phyloP scores from a whole-genome alignment of 257 asterid species.

The Solanum raphanifolium region DNA sequence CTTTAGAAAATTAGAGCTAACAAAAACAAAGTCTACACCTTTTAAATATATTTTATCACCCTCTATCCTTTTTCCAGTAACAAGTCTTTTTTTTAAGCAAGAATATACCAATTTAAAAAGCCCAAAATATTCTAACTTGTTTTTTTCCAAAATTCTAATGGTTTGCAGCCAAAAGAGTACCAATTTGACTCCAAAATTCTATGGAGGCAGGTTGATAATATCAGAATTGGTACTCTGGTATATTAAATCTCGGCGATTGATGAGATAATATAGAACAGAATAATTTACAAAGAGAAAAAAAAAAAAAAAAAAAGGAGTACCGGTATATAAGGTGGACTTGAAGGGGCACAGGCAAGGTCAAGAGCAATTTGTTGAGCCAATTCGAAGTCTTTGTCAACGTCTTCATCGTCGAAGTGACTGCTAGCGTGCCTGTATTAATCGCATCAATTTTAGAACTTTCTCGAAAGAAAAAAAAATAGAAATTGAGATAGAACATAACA shows the following conservation, averaged over 20 bases:
- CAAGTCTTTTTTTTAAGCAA: neutral
- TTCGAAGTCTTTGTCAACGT: conserved; percentile 11
- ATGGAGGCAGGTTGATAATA: neutral
- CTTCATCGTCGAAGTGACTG: conserved; percentile 30
- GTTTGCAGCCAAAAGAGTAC: neutral
- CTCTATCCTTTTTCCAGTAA: neutral
- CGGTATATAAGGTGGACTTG: conserved; percentile 4
- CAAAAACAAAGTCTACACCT: neutral
- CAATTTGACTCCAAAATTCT: neutral
- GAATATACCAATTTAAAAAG: neutral
- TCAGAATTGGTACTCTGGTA: neutral
- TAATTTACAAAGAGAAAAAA: neutral
- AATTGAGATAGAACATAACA: neutral
- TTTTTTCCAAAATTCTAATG: neutral
- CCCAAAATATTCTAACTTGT: neutral
- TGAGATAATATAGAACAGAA: neutral
- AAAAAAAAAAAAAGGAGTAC: conserved; percentile 3
- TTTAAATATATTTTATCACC: neutral
- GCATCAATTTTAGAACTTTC: neutral
- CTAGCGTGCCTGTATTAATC: conserved; percentile 24
- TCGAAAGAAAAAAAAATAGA: neutral
- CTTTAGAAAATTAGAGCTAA: neutral
- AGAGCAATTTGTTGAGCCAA: conserved; percentile 19
- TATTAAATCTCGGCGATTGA: neutral
- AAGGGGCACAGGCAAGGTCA: conserved; percentile 8